Conservation (phyloP, 2,329 filamentous ascomycete genomes). For the Colletotrichum coccodes region DNA sequence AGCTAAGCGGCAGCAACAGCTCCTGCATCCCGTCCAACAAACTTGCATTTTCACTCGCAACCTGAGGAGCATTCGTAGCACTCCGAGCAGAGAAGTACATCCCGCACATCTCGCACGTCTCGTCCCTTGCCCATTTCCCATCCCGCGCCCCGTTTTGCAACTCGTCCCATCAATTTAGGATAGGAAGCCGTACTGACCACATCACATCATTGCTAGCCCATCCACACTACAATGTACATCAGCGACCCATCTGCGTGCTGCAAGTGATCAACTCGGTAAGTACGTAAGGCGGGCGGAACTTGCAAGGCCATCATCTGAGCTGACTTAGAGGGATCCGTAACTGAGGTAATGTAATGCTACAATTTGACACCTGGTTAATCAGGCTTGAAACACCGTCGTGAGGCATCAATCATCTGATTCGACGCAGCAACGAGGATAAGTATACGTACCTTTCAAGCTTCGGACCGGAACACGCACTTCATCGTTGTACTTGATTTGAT, state of each 20-base stretch:
- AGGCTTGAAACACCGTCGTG: background rate
- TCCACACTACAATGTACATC: background rate
- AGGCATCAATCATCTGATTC: background rate
- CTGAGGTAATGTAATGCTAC: background rate
- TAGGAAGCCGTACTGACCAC: background rate
- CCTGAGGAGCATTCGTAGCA: background rate
- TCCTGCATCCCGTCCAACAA: background rate
- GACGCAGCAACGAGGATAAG: background rate
- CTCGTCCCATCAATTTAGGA: background rate
- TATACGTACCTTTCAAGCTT: background rate
- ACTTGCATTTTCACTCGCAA: background rate
- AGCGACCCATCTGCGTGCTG: background rate
- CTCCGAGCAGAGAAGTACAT: too few relatives aligned
- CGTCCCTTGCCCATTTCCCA: background rate
- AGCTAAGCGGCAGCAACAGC: background rate
- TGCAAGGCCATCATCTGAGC: background rate
- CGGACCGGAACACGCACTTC: background rate
- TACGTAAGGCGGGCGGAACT: background rate
- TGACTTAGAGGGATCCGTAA: background rate
- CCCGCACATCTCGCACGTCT: too few relatives aligned
- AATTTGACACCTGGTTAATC: background rate
- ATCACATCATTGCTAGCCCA: background rate
- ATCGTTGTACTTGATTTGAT: background rate
- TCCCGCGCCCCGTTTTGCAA: background rate
- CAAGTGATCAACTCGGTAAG: slow-evolving; percentile 4